phyloP scores from a whole-genome alignment of 306 rosid species.

The Oemleria cerasiformis region DNA sequence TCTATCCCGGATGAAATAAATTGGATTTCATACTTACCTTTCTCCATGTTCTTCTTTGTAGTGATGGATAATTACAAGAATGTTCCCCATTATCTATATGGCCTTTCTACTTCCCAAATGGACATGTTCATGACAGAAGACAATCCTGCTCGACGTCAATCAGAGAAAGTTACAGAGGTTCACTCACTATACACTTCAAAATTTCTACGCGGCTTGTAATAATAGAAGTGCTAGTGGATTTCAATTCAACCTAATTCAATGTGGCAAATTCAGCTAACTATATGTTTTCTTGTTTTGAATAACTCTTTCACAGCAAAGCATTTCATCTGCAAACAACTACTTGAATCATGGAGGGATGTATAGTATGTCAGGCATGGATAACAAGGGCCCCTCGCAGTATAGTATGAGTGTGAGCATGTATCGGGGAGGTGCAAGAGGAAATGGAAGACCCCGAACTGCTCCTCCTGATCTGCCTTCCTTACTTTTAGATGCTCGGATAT shows the following conservation, averaged over 20 bases:
- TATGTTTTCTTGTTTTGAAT: slow-evolving; percentile 17
- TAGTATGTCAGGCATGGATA: slow-evolving; percentile 53
- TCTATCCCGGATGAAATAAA: not conserved
- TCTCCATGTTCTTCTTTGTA: slow-evolving; percentile 28
- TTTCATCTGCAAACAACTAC: slow-evolving; percentile 74
- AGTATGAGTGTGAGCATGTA: slow-evolving; percentile 91
- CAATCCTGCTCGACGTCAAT: slow-evolving; percentile 55
- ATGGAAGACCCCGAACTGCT: slow-evolving; percentile 68
- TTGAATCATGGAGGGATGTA: slow-evolving; percentile 76
- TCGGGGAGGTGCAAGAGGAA: slow-evolving; percentile 75
- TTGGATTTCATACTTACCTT: not conserved
- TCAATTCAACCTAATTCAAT: slow-evolving; percentile 2
- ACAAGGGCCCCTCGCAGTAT: slow-evolving; percentile 45
- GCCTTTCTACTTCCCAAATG: slow-evolving; percentile 84
- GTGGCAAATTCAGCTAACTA: slow-evolving; percentile 4
- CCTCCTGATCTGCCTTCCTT: slow-evolving; percentile 97
- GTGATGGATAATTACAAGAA: slow-evolving; percentile 88
- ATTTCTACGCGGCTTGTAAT: slow-evolving; percentile 9
- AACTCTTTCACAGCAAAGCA: slow-evolving; percentile 56
- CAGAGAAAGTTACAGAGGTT: slow-evolving; percentile 79
- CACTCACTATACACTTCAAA: slow-evolving; percentile 17
- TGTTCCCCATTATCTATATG: slow-evolving; percentile 65
- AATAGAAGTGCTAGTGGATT: slow-evolving; percentile 9
- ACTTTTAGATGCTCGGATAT: slow-evolving; percentile 81
- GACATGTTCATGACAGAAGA: slow-evolving; percentile 93